Evolutionary conservation across 1,139 yeast genomes (phyloP).

Genomic region (Barnettozyma hawaiiensis): DNA sequence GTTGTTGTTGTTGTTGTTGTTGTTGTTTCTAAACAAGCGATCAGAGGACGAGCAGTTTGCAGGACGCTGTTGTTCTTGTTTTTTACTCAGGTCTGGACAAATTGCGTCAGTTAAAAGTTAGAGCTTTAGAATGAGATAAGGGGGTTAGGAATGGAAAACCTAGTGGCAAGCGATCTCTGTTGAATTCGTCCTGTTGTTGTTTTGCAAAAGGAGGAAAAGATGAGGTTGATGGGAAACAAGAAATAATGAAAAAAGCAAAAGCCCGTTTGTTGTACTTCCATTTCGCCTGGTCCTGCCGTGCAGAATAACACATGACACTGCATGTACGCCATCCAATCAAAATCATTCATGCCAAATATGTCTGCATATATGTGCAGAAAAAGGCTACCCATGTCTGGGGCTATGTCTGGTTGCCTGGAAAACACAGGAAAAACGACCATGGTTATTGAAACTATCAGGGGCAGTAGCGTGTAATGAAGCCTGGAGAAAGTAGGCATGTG

Average conservation of each 20-base stretch:
- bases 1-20: background rate
- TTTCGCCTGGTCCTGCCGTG: background rate
- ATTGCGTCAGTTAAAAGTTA: too few species aligned
- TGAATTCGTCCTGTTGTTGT: background rate
- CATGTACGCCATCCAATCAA: constrained; percentile 1
- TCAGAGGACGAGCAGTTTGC: background rate
- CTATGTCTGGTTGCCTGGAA: background rate
- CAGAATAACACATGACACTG: background rate
- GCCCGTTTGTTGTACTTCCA: background rate
- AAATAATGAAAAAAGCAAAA: background rate
- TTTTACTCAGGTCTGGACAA: too few species aligned
- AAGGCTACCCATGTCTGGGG: background rate
- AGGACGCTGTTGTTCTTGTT: too few species aligned
- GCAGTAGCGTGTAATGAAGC: background rate
- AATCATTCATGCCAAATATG: background rate
- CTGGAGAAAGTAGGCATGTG: too few species aligned
- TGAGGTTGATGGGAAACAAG: background rate
- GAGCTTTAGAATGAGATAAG: background rate
- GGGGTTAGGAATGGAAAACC: background rate
- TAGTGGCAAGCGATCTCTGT: background rate
- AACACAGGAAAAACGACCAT: background rate
- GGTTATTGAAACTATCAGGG: background rate
- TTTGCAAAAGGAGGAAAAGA: background rate
- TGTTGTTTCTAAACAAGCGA: background rate
- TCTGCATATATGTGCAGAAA: background rate